Conservation (phyloP, 306 rosid species). For the Luffa acutangula region DNA sequence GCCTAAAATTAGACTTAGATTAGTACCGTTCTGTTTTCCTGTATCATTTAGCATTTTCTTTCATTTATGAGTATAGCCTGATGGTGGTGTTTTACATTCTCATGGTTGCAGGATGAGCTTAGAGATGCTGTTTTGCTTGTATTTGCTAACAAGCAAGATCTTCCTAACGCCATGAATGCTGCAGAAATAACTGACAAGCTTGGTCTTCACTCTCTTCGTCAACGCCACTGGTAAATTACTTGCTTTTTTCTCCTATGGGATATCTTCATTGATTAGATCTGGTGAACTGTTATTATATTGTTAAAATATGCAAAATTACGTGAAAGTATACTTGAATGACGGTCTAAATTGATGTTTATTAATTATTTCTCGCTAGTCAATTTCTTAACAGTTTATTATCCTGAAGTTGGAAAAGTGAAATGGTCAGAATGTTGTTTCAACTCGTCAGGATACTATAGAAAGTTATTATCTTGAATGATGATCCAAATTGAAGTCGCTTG, state of each 20-base stretch:
- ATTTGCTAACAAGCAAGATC: constrained; percentile 98
- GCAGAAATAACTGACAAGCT: constrained; percentile 98
- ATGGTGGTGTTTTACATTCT: background rate
- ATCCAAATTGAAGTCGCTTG: background rate
- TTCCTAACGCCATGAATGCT: constrained; percentile 98
- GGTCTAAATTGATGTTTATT: background rate
- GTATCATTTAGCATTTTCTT: background rate
- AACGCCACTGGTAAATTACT: constrained; percentile 29
- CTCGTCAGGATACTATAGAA: background rate
- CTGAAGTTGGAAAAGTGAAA: background rate
- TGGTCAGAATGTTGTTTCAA: background rate
- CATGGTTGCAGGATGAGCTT: constrained; percentile 71
- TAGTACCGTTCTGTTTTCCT: background rate
- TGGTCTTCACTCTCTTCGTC: constrained; percentile 93
- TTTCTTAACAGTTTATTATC: background rate
- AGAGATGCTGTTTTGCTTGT: constrained; percentile 95
- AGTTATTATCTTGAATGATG: background rate
- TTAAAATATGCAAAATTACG: background rate
- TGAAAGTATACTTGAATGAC: background rate
- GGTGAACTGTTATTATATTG: background rate
- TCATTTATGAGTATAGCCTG: background rate
- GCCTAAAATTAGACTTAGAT: background rate
- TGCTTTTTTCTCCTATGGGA: background rate
- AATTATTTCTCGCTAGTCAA: background rate
- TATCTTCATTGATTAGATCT: background rate